A percentile compares a stretch with the other conserved stretches of the same genome.
phyloP scores from a whole-genome alignment of 495 filamentous ascomycete species.

The Polyplosphaeria fusca region DNA sequence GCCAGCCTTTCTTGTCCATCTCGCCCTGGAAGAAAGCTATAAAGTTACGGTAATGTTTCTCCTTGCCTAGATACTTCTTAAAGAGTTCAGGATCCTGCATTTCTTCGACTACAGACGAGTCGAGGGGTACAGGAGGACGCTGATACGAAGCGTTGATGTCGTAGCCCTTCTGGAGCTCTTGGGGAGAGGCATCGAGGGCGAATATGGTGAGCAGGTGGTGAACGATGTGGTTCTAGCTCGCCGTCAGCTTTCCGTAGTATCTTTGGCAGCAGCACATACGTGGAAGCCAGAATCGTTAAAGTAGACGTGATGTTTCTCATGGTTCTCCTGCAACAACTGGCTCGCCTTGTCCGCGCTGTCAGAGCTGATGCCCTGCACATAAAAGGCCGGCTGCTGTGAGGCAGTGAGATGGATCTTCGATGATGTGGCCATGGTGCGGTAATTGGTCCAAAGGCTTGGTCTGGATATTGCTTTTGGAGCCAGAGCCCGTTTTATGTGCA shows the following conservation, averaged over 20 bases:
- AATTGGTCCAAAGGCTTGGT: too few species aligned
- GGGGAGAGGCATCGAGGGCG: constrained; percentile 63
- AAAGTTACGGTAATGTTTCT: constrained; percentile 62
- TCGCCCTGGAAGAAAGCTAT: constrained; percentile 69
- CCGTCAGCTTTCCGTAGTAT: not conserved
- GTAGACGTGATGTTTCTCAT: constrained; percentile 73
- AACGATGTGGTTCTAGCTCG: constrained; percentile 55
- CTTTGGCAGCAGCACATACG: constrained; percentile 31
- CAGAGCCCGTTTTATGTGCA: too few species aligned
- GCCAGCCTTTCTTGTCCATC: constrained; percentile 60
- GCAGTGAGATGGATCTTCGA: constrained; percentile 58
- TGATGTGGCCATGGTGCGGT: constrained; percentile 59
- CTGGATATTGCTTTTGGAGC: too few species aligned
- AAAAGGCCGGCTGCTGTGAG: constrained; percentile 57
- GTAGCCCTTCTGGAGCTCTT: constrained; percentile 57
- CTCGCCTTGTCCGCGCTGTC: constrained; percentile 59
- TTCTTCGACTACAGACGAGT: constrained; percentile 48
- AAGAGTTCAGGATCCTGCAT: constrained; percentile 54
- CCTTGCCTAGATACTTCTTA: constrained; percentile 50
- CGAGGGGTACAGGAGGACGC: constrained; percentile 43
- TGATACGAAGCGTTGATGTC: constrained; percentile 62
- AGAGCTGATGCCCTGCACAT: constrained; percentile 47
- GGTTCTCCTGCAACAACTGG: constrained; percentile 69
- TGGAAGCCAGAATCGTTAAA: constrained; percentile 67
- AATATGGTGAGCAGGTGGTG: constrained; percentile 75